phyloP scores from a whole-genome alignment of 2,329 filamentous ascomycete genomes.

The Lecanicillium sp. region DNA sequence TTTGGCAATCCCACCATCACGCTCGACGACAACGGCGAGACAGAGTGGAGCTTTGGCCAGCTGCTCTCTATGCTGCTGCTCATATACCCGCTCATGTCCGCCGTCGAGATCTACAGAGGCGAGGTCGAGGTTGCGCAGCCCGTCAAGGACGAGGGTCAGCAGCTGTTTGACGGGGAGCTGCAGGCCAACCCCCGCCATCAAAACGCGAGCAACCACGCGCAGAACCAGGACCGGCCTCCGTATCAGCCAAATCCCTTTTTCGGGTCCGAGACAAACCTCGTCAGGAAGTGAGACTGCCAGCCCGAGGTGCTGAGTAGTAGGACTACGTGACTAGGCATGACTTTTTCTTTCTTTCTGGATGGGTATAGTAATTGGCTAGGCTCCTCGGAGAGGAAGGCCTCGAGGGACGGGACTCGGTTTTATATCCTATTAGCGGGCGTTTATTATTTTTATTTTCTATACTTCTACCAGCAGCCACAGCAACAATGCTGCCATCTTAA shows the following conservation, averaged over 20 bases:
- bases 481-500: too few species aligned
- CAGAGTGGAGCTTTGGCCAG: conserved; percentile 55
- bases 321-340: too few species aligned
- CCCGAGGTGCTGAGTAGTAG: too few species aligned
- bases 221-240: too few species aligned
- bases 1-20: conserved; percentile 45
- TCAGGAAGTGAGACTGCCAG: conserved; percentile 24
- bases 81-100: conserved; percentile 50
- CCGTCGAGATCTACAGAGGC: conserved; percentile 51
- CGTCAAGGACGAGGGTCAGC: conserved; percentile 29
- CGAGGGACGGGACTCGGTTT: too few species aligned
- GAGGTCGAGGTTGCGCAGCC: conserved; percentile 35
- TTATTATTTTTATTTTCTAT: too few species aligned
- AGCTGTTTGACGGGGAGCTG: conserved; percentile 33
- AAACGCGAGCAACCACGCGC: too few species aligned
- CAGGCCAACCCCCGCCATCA: conserved; percentile 21
- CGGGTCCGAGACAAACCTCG: conserved; percentile 29
- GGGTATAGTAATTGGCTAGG: not conserved
- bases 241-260: conserved; percentile 40
- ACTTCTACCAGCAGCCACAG: too few species aligned
- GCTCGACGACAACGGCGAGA: conserved; percentile 44
- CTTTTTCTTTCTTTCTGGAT: too few species aligned
- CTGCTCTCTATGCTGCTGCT: conserved; percentile 52
- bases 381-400: too few species aligned
- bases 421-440: too few species aligned